Conservation (phyloP, 2,329 filamentous ascomycete genomes). For the Knoxdaviesia proteae region DNA sequence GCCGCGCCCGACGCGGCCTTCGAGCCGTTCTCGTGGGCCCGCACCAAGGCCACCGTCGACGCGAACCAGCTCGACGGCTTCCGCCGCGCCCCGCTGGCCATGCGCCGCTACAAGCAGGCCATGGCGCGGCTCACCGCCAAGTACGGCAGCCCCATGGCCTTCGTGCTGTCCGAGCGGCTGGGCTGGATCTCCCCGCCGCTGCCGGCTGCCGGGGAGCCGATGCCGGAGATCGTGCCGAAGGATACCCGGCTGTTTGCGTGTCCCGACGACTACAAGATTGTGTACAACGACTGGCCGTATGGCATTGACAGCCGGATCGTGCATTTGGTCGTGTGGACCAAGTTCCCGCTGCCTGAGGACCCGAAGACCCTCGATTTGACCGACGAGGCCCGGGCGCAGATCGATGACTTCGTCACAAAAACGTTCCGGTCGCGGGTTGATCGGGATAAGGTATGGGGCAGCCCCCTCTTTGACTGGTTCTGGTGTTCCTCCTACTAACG, state of each 20-base stretch:
- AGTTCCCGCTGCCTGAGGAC: constrained; percentile 61
- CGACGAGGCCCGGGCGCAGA: constrained; percentile 34
- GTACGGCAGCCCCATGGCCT: constrained; percentile 61
- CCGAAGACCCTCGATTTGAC: constrained; percentile 44
- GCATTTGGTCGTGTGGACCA: constrained; percentile 84
- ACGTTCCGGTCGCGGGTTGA: constrained; percentile 39
- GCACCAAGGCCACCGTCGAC: constrained; percentile 40
- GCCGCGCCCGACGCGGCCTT: constrained; percentile 49
- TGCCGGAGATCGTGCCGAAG: constrained; percentile 6
- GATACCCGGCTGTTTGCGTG: constrained; percentile 18
- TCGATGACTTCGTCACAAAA: constrained; percentile 48
- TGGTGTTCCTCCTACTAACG: constrained; percentile 4
- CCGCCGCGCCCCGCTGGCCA: constrained; percentile 52
- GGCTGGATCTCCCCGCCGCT: constrained; percentile 30
- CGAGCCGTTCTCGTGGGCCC: constrained; percentile 42
- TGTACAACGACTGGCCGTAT: constrained; percentile 91
- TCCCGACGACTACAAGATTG: constrained; percentile 44
- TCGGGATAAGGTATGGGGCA: constrained; percentile 28
- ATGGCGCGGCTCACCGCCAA: constrained; percentile 39
- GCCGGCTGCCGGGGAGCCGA: neutral
- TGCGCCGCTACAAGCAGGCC: constrained; percentile 59
- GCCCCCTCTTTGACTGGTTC: neutral
- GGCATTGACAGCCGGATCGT: constrained; percentile 58
- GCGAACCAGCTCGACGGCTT: constrained; percentile 56
- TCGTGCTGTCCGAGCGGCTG: constrained; percentile 50